Conservation (phyloP, 768 basidiomycete species). For the Mycena latifolia region DNA sequence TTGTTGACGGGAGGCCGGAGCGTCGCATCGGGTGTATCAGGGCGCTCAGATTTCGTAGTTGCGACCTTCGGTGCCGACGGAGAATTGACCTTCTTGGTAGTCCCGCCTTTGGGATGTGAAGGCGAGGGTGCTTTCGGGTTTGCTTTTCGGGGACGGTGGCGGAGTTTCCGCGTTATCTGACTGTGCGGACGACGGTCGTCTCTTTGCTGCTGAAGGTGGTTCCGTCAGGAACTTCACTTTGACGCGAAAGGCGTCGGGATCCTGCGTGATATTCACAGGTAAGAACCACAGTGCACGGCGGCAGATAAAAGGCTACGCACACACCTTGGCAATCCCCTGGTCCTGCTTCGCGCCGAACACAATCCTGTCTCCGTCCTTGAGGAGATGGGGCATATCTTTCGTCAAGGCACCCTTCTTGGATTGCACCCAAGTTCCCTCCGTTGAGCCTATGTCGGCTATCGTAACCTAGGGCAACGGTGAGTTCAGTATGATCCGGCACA, state of each 20-base stretch:
- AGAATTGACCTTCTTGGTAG: background rate
- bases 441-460: conserved; percentile 31
- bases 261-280: conserved; percentile 10
- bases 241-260: conserved; percentile 24
- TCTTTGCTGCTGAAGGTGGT: background rate
- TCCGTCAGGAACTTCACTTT: conserved; percentile 25
- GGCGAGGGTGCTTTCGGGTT: too few species aligned
- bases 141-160: too few species aligned
- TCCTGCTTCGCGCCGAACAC: conserved; percentile 32
- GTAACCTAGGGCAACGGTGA: conserved; percentile 17
- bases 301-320: background rate
- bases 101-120: too few species aligned
- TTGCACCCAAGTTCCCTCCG: conserved; percentile 28
- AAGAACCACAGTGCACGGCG: background rate
- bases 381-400: conserved; percentile 13
- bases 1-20: background rate
- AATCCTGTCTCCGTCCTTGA: conserved; percentile 34
- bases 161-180: background rate
- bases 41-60: background rate
- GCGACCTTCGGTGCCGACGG: background rate
- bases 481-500: background rate
- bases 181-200: background rate
- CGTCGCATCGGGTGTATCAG: conserved; percentile 5
- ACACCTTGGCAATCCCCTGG: conserved; percentile 7
- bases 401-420: conserved; percentile 29